Base-by-base conservation (phyloP, 495 filamentous ascomycete genomes). In the Podospora comata region DNA sequence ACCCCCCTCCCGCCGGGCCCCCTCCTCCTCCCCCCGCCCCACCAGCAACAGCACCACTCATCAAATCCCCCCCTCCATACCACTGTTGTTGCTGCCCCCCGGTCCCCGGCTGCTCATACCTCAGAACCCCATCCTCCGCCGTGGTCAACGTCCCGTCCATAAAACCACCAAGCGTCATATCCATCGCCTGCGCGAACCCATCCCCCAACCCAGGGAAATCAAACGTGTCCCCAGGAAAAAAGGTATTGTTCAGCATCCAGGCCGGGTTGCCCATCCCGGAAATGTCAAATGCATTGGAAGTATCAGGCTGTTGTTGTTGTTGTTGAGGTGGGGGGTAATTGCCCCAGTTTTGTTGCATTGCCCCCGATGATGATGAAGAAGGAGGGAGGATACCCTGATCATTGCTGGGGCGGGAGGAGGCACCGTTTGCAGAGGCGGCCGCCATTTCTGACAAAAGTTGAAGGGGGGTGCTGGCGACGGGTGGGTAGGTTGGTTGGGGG, bases 361-460 rank as follows among this genome's bases (percentile, higher is more conserved):
- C 39, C 15, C 39, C 39, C 7, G 39, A 48, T 13, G 13, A 48
- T 48, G 39, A 48, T 5, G 39, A 13, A 48, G 39, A 11, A 11
- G 39, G 13, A 16, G 39, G 39, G 9, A 48, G 39, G 1, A 48
- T 48, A 11, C 6, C 7, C 15, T 11, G 39, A 13, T 23, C 23
- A 23, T 48, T 16, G 13, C 18, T 48, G 39, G 39, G 39, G 13
- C 9, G 39, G 9, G 39, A 16, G 13, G 39, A 48, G 13, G 39
- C 15, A 13, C 39, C 39, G 39, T 48, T 48, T 5, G 59, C 18
- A 16, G 70, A 61, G 67, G 53, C 26, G 68, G 61, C 44, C 68
- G 89, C 89, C 48, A 91, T 84, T 73, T 90, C 89, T 65, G 88
- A 90, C 18, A 92, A 82, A 7, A 92, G 74, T 64, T 90, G 87